Evolutionary conservation across 345 rosid species (phyloP).

Genomic region (Noccaea caerulescens): DNA sequence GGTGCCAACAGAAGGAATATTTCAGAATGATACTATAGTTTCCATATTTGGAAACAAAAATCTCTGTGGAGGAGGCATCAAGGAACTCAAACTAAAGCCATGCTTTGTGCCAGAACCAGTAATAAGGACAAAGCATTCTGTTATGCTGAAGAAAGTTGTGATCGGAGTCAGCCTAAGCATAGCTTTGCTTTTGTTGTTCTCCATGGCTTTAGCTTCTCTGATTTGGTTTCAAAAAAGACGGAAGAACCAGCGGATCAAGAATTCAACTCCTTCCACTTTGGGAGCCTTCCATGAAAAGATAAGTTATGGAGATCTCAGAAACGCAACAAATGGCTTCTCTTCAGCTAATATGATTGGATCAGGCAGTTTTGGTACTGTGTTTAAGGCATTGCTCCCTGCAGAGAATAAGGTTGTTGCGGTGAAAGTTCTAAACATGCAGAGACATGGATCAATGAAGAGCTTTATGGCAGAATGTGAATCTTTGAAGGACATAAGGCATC

Average conservation of each 20-base stretch:
- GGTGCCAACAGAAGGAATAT: slow-evolving; percentile 34
- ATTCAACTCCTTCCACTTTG: not conserved
- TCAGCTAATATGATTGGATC: not conserved
- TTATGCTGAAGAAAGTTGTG: not conserved
- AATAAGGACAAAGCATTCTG: not conserved
- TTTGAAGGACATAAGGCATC: slow-evolving; percentile 46
- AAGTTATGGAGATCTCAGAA: slow-evolving; percentile 3
- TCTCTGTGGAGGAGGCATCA: slow-evolving; percentile 38
- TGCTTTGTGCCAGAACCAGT: slow-evolving; percentile 10
- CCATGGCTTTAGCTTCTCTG: not conserved
- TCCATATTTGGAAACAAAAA: slow-evolving; percentile 19
- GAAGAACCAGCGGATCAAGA: not conserved
- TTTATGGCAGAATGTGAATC: slow-evolving; percentile 55
- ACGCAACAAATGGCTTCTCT: slow-evolving; percentile 20
- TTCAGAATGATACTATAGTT: slow-evolving; percentile 7
- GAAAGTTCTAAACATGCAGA: slow-evolving; percentile 49
- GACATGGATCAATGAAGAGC: slow-evolving; percentile 50
- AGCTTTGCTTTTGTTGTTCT: not conserved
- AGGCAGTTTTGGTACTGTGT: slow-evolving; percentile 25
- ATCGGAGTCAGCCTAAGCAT: not conserved
- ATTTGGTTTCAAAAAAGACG: not conserved
- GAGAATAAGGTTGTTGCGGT: slow-evolving; percentile 34
- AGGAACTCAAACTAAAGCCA: slow-evolving; percentile 3
- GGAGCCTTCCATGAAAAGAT: not conserved
- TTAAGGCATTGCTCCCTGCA: not conserved